Evolutionary conservation across 169 alveolate species (phyloP).

Genomic region (Theileria parva): DNA sequence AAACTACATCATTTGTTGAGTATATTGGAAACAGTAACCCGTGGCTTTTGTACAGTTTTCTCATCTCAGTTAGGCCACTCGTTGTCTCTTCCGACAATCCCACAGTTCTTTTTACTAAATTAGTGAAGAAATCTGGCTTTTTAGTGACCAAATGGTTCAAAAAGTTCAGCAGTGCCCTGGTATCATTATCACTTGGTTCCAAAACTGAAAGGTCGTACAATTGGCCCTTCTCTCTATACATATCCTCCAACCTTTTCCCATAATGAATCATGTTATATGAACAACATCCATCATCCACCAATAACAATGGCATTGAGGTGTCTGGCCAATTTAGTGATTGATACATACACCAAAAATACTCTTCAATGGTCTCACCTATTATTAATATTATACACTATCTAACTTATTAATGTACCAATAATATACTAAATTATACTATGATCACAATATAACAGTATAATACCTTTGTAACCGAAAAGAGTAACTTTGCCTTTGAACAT

Average conservation of each 20-base stretch:
- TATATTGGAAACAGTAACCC: conserved; percentile 94
- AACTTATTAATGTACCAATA: not conserved
- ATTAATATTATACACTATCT: not conserved
- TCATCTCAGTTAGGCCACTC: conserved; percentile 95
- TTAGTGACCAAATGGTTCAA: conserved; percentile 82
- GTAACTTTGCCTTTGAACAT: conserved; percentile 85
- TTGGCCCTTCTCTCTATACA: conserved; percentile 63
- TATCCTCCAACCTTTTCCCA: conserved; percentile 85
- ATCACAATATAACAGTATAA: not conserved
- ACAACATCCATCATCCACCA: conserved; percentile 98
- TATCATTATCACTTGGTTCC: conserved; percentile 70
- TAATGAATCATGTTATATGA: conserved; percentile 92
- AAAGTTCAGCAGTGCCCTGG: conserved; percentile 73
- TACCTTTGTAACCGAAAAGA: conserved; percentile 95
- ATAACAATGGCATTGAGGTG: conserved; percentile 92
- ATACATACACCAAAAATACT: conserved; percentile 97
- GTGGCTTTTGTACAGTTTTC: conserved; percentile 84
- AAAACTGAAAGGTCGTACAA: conserved; percentile 65
- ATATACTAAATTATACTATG: no score
- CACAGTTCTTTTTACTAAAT: conserved; percentile 83
- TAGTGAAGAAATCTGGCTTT: conserved; percentile 89
- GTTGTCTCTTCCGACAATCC: conserved; percentile 99
- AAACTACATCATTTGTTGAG: conserved; percentile 95
- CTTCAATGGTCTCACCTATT: conserved; percentile 88
- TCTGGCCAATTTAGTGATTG: conserved; percentile 93